Evolutionary conservation across 768 basidiomycete species (phyloP), one percentile per base, ranked within the genome.

Genomic region (Amanita subjunquillea): DNA sequence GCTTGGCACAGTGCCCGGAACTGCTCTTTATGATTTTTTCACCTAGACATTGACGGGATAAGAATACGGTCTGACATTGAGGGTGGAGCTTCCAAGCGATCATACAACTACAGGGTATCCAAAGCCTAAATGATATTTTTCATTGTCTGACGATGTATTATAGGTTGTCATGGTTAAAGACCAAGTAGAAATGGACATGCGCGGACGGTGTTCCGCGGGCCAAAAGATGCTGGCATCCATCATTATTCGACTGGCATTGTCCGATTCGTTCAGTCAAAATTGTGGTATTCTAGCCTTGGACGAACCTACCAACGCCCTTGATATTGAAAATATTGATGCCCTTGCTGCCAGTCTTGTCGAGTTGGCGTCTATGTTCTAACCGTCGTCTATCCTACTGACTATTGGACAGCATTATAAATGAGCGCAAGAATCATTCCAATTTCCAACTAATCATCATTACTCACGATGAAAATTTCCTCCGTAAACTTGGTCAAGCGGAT

Each of bases 161-260:
- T 17, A 95, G 92, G 92, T 97, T 54, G 95, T 98, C 58, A 98
- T 99, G 95, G 91, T 87, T 49, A 99, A 99, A 71, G 94, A 97
- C 65, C 88, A 93, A 62, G 94, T 97, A 6, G 95, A 98, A 68
- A 93, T 99, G 89, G 96, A 98, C 68, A 99, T 99, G 96, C 84
- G 96, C 53, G 96, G 96, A 23, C 82, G 96, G 57, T 99, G 96
- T 69, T 93, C 90, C 13, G 96, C 96, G 1, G 96, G 96, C 0
- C 96, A 99, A 69, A 99, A 99, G 71, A 97, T 98, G 79, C 72
- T 99, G 54, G 96, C 95, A 8, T 94, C 91, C 20, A 97, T 98
- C 67, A 91, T 98, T 68, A 98, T 99, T 61, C 84, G 96, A 5
- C 82, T 99, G 34, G 96, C 96, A 3, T 76, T 99, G 25, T 95